Percentiles rank a stretch among this genome's conserved stretches.
phyloP scores from a whole-genome alignment of 2,329 filamentous ascomycete species.

The Aspergillus felis region DNA sequence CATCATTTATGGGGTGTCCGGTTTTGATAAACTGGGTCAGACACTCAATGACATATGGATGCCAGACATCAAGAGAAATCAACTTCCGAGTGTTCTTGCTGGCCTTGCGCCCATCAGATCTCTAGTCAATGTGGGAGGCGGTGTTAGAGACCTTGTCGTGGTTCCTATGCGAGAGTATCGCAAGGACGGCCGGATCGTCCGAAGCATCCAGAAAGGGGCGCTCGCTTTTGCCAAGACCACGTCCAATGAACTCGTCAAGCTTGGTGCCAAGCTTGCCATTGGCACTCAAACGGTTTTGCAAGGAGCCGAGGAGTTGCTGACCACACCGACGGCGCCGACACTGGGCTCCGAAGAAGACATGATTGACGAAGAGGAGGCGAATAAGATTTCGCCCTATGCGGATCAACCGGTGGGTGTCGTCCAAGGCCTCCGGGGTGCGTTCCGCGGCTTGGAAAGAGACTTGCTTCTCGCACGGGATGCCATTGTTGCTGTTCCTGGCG shows the following conservation, averaged over 20 bases:
- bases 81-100: slow-evolving; percentile 82
- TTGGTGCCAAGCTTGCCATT: slow-evolving; percentile 90
- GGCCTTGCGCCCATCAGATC: slow-evolving; percentile 87
- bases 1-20: slow-evolving; percentile 87
- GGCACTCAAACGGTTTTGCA: slow-evolving; percentile 92
- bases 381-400: slow-evolving; percentile 85
- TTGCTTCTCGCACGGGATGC: slow-evolving; percentile 83
- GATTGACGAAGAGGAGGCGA: slow-evolving; percentile 64
- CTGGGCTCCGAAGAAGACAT: slow-evolving; percentile 56
- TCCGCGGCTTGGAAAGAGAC: slow-evolving; percentile 77
- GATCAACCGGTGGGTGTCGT: slow-evolving; percentile 88
- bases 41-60: slow-evolving; percentile 95
- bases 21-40: slow-evolving; percentile 85
- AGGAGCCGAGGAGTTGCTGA: slow-evolving; percentile 76
- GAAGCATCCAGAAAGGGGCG: slow-evolving; percentile 88
- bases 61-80: slow-evolving; percentile 84
- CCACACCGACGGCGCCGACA: slow-evolving; percentile 26
- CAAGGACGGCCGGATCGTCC: slow-evolving; percentile 88
- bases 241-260: slow-evolving; percentile 85
- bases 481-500: slow-evolving; percentile 88
- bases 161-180: slow-evolving; percentile 89
- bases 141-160: slow-evolving; percentile 79
- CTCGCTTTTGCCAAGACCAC: slow-evolving; percentile 88
- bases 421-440: slow-evolving; percentile 79
- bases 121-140: slow-evolving; percentile 84